Percentiles rank a stretch among this genome's conserved stretches.
phyloP scores from a whole-genome alignment of 164 flowering plant genomes.

The Chimonanthus praecox region DNA sequence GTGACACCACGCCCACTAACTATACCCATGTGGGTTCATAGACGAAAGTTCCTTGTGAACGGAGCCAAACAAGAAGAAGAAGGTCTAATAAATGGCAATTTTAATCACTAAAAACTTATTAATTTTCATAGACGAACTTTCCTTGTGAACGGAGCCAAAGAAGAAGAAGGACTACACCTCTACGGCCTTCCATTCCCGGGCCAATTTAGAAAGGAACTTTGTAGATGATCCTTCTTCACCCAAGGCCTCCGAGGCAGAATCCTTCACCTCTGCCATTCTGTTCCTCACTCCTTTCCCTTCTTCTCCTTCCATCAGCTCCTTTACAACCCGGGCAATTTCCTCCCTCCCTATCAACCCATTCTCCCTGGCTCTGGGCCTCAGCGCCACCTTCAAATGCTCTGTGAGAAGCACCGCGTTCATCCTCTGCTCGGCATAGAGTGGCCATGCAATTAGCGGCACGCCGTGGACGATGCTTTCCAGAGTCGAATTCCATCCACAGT shows the following conservation, averaged over 20 bases:
- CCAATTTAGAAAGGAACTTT: conserved; percentile 19
- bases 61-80: too few species aligned
- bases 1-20: too few species aligned
- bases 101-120: too few species aligned
- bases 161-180: too few species aligned
- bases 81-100: too few species aligned
- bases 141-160: too few species aligned
- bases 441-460: conserved; percentile 70
- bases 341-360: conserved; percentile 33
- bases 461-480: conserved; percentile 62
- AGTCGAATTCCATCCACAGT: conserved; percentile 71
- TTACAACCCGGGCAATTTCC: conserved; percentile 44
- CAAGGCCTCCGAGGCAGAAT: conserved; percentile 14
- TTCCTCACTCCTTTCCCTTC: conserved; percentile 23
- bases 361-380: conserved; percentile 26
- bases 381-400: conserved; percentile 43
- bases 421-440: conserved; percentile 67
- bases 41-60: too few species aligned
- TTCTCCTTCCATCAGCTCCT: conserved; percentile 33
- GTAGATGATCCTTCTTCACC: conserved; percentile 30
- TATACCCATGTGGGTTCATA: too few species aligned
- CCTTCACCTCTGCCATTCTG: conserved; percentile 27
- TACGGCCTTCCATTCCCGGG: conserved; percentile 4
- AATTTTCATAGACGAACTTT: too few species aligned
- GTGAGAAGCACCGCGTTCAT: conserved; percentile 52